A percentile compares a stretch with the other conserved stretches of the same genome.
phyloP scores from a whole-genome alignment of 768 basidiomycete genomes.

The Obba rivulosa region DNA sequence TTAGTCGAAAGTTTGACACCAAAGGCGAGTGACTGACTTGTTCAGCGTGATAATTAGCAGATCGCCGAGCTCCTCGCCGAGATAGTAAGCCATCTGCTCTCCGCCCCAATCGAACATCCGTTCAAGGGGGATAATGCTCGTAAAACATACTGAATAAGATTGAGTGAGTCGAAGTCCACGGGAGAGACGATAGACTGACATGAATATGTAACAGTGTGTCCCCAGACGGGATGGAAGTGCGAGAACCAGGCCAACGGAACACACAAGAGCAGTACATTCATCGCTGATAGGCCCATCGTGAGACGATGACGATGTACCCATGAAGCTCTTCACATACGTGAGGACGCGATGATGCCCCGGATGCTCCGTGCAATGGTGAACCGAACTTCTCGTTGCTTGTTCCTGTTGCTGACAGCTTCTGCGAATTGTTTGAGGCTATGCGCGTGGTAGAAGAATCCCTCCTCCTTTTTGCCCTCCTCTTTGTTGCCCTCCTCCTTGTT shows the following conservation, averaged over 20 bases:
- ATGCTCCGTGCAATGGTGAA: slow-evolving; percentile 9
- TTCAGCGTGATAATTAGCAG: slow-evolving; percentile 59
- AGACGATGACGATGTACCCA: background rate
- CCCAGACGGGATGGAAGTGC: slow-evolving; percentile 33
- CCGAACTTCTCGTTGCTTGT: slow-evolving; percentile 4
- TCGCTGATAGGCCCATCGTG: slow-evolving; percentile 33
- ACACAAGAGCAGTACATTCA: slow-evolving; percentile 51
- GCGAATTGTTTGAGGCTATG: no score
- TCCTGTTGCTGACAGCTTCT: background rate
- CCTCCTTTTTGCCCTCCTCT: no score
- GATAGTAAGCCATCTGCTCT: slow-evolving; percentile 51
- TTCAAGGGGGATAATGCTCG: slow-evolving; percentile 63
- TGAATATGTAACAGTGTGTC: no score
- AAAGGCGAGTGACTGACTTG: slow-evolving; percentile 38
- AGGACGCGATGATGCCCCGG: slow-evolving; percentile 3
- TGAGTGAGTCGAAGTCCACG: no score
- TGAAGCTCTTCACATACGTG: slow-evolving; percentile 1
- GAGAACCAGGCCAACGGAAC: slow-evolving; percentile 61
- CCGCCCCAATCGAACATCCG: slow-evolving; percentile 61
- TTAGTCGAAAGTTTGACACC: background rate
- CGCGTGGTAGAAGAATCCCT: no score
- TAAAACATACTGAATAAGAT: slow-evolving; percentile 46
- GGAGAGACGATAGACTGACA: no score
- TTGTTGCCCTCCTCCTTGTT: no score
- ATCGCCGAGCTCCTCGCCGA: slow-evolving; percentile 56